A percentile compares a stretch with the other conserved stretches of the same genome.
phyloP scores from a whole-genome alignment of 768 basidiomycete genomes.

The Trametes meyenii region DNA sequence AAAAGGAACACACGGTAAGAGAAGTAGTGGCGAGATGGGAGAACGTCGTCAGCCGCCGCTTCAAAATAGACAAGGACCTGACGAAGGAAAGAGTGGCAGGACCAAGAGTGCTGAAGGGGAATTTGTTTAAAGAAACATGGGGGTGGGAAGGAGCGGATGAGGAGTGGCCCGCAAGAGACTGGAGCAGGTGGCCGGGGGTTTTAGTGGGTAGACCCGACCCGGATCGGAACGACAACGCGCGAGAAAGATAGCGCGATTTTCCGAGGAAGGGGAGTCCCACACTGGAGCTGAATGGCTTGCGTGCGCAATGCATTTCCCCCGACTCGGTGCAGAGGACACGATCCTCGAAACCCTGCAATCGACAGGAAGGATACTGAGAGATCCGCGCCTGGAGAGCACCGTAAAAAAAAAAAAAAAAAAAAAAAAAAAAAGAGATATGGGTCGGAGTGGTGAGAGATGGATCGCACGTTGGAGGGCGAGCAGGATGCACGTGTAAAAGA shows the following conservation, averaged over 20 bases:
- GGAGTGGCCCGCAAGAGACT: background rate
- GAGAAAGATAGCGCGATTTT: no score
- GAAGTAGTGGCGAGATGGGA: background rate
- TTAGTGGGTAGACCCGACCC: background rate
- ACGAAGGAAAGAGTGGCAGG: background rate
- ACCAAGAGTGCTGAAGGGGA: background rate
- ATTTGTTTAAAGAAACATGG: background rate
- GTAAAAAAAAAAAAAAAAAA: no score
- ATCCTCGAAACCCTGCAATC: no score
- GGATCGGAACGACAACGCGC: no score
- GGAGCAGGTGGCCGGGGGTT: no score
- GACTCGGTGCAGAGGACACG: no score
- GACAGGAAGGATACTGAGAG: no score
- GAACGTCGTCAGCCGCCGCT: background rate
- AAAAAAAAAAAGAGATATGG: no score
- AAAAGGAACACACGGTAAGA: background rate
- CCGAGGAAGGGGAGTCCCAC: background rate
- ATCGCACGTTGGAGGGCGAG: conserved; percentile 22
- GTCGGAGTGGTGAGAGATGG: background rate
- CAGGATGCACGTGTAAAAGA: conserved; percentile 20
- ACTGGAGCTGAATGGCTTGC: background rate
- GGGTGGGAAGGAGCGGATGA: background rate
- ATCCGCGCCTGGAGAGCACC: no score
- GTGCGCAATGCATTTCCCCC: no score
- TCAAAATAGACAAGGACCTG: background rate